Base-by-base conservation (phyloP, 768 basidiomycete species). In the Calocybe indica region DNA sequence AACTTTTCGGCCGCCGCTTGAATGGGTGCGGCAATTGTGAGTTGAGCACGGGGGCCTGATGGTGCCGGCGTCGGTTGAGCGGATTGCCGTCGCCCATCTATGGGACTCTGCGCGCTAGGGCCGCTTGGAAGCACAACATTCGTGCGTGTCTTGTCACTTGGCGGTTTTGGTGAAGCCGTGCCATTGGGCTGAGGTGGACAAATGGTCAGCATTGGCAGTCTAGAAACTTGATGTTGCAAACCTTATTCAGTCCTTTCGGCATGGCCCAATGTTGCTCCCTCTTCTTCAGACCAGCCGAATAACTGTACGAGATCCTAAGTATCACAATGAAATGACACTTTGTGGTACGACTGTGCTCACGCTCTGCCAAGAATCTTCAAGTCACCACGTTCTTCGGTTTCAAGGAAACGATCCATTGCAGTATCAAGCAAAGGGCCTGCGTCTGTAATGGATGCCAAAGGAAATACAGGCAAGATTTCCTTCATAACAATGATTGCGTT, bases 401-500 rank as follows among this genome's bases (percentile, higher is more conserved):
- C 81, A 14, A 90, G 56, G 53, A 90, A 78, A 29, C 73, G 72
- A 54, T 85, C 76, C 53, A 94, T 78, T 5, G 80, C 77, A 14
- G 62, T 63, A 54, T 83, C 76, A 38, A 92, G 73, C 36, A 63
- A 66, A 7, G 69, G 58, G 9, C 85, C 88, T 28, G 72, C 69
- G 46, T 73, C 76, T 38, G 68, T 67, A 35, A 84, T 78, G 8
- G 79, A 67, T 12, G 81, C 77, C 7, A 88, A 60, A 28, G 95
- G 95, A 67, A 96, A 96, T 43, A 90, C 85, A 1, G 89, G 85
- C 30, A 93, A 75, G 14, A 97, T 80, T 62, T 96, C 91, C 59
- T 93, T 91, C 53, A 96, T 73, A 29, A 99, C 84, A 35, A 94
- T 80, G 64, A 98, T 88, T n/a, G 91, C 79, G 60, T 99, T 99